phyloP scores from a whole-genome alignment of 148 eudicot genomes.

The Vaccinium vitisidaea region DNA sequence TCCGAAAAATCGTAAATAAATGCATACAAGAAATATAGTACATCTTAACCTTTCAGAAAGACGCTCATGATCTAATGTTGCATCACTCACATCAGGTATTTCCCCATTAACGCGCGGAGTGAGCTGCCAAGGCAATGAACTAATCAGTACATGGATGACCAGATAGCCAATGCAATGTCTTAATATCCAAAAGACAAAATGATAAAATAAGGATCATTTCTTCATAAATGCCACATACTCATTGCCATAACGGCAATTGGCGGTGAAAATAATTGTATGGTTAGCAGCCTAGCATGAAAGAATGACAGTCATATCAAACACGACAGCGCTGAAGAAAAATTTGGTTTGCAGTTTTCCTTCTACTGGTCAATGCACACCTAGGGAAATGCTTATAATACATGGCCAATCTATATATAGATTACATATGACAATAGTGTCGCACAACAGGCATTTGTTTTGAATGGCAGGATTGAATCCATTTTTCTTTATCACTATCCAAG shows the following conservation, averaged over 20 bases:
- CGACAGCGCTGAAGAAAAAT: background rate
- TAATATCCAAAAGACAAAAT: background rate
- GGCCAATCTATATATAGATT: too few species aligned
- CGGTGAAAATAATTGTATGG: background rate
- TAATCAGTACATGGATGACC: conserved; percentile 14
- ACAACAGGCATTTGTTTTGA: too few species aligned
- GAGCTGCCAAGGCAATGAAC: conserved; percentile 48
- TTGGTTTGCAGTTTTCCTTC: background rate
- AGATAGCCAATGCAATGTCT: background rate
- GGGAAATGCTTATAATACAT: background rate
- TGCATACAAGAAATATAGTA: conserved; percentile 4
- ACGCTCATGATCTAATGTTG: conserved; percentile 61
- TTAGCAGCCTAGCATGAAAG: background rate
- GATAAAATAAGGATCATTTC: background rate
- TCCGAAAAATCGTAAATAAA: background rate
- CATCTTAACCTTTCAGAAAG: conserved; percentile 52
- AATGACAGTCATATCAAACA: background rate
- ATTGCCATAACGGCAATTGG: background rate
- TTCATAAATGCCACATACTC: background rate
- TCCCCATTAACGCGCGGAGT: conserved; percentile 60
- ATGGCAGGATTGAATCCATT: background rate
- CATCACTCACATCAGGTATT: conserved; percentile 66
- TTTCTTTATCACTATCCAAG: background rate
- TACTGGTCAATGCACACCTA: background rate
- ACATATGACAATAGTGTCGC: too few species aligned